phyloP scores from a whole-genome alignment of 2,329 filamentous ascomycete genomes.

The Nemania diffusa region DNA sequence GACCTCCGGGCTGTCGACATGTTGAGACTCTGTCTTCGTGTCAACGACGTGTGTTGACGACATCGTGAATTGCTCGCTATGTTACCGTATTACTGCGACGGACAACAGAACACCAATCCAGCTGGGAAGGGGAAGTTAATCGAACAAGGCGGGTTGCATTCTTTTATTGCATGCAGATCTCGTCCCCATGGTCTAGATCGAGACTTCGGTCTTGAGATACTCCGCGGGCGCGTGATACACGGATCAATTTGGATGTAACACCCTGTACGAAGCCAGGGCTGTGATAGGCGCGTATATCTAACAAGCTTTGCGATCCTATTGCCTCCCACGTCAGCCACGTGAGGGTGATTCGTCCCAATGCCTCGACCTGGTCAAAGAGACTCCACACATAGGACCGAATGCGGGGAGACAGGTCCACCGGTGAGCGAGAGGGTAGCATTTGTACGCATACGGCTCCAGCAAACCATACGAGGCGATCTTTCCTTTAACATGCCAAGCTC shows the following conservation, averaged over 20 bases:
- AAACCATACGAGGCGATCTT: not conserved
- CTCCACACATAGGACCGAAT: constrained; percentile 21
- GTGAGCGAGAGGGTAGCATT: not conserved
- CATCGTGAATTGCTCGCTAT: constrained; percentile 22
- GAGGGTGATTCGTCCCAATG: constrained; percentile 9
- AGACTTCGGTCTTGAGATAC: constrained; percentile 11
- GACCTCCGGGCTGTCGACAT: constrained; percentile 5
- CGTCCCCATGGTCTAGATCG: not conserved
- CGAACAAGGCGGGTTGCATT: not conserved
- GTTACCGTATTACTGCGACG: constrained; percentile 13
- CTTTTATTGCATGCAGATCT: constrained; percentile 21
- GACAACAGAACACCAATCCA: constrained; percentile 11
- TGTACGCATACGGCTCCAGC: not conserved
- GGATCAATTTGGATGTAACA: constrained; percentile 8
- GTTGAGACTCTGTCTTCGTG: not conserved
- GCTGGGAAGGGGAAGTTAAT: not conserved
- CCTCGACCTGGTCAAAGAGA: not conserved
- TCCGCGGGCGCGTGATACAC: constrained; percentile 21
- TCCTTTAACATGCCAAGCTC: not conserved
- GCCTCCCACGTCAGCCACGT: not conserved
- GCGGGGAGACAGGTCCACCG: constrained; percentile 12
- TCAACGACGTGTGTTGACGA: constrained; percentile 15
- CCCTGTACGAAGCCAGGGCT: constrained; percentile 4
- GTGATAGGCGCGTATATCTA: constrained; percentile 22
- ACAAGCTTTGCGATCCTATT: not conserved